A percentile compares a stretch with the other conserved stretches of the same genome.
phyloP scores from a whole-genome alignment of 805 yeast species.

The Kluyveromyces dobzhanskii region DNA sequence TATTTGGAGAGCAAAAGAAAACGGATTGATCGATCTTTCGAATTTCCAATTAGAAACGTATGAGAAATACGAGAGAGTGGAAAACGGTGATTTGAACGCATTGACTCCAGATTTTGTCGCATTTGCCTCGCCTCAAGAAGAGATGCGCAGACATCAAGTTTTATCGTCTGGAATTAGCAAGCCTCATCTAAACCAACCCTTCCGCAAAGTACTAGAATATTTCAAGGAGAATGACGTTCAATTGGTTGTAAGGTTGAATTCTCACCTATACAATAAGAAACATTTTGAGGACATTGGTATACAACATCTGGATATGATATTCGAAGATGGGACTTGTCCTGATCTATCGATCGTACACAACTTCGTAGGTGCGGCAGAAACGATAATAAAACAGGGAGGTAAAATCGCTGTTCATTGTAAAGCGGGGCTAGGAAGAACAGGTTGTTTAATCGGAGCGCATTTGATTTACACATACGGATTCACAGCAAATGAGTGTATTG shows the following conservation, averaged over 20 bases:
- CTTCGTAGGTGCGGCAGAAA: constrained; percentile 92
- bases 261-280: constrained; percentile 77
- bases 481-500: constrained; percentile 94
- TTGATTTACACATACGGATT: constrained; percentile 93
- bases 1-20: constrained; percentile 94
- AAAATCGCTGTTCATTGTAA: constrained; percentile 98
- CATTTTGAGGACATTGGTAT: constrained; percentile 81
- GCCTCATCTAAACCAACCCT: constrained; percentile 54
- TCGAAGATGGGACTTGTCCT: constrained; percentile 98
- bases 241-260: constrained; percentile 84
- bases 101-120: constrained; percentile 92
- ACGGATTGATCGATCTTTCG: constrained; percentile 79
- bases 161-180: constrained; percentile 14
- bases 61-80: constrained; percentile 91
- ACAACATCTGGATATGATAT: constrained; percentile 89
- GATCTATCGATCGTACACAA: constrained; percentile 86
- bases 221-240: constrained; percentile 69
- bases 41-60: constrained; percentile 86
- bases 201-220: constrained; percentile 70
- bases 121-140: constrained; percentile 92
- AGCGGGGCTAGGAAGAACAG: constrained; percentile 97
- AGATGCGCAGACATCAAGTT: constrained; percentile 27
- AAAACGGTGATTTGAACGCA: constrained; percentile 92
- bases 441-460: constrained; percentile 96
- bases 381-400: constrained; percentile 76